A percentile compares a stretch with the other conserved stretches of the same genome.
Evolutionary conservation across 371 early-diverging fungal species (phyloP).

Genomic region (Mortierella sp.): DNA sequence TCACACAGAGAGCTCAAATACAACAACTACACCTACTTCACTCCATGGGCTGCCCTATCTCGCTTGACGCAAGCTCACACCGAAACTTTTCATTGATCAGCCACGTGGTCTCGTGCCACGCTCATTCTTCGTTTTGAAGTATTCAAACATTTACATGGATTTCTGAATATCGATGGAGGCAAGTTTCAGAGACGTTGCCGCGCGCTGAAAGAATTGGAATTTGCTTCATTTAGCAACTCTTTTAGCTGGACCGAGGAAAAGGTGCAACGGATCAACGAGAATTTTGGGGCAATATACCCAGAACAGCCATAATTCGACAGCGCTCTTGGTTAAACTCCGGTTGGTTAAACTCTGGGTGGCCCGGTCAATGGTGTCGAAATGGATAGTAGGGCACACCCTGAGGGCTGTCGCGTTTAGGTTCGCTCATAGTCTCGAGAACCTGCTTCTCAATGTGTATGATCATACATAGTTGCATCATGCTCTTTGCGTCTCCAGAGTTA

Average conservation of each 20-base stretch:
- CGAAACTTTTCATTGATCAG: slow-evolving; percentile 7
- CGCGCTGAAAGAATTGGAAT: slow-evolving; percentile 11
- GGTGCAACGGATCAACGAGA: neutral
- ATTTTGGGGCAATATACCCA: neutral
- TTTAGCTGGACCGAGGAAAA: slow-evolving; percentile 27
- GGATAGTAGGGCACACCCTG: slow-evolving; percentile 12
- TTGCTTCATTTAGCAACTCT: slow-evolving; percentile 17
- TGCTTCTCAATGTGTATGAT: slow-evolving; percentile 20
- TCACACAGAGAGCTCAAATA: neutral
- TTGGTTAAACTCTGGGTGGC: slow-evolving; percentile 8
- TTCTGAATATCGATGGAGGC: slow-evolving; percentile 9
- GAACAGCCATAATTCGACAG: neutral
- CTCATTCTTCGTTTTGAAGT: slow-evolving; percentile 2
- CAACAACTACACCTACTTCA: slow-evolving; percentile 18
- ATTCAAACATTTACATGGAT: slow-evolving; percentile 14
- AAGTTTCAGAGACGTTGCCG: slow-evolving; percentile 19
- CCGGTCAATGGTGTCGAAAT: slow-evolving; percentile 10
- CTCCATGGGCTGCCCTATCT: neutral
- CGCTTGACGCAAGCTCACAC: slow-evolving; percentile 7
- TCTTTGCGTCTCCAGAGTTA: slow-evolving; percentile 2
- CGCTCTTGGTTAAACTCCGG: slow-evolving; percentile 6
- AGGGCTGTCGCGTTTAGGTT: slow-evolving; percentile 10
- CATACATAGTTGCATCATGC: neutral
- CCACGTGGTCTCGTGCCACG: slow-evolving; percentile 11
- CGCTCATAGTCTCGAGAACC: slow-evolving; percentile 20